Percentiles rank a stretch among this genome's conserved stretches.
Conservation (phyloP, 2,329 filamentous ascomycete species). For the Cladosporium sp. region DNA sequence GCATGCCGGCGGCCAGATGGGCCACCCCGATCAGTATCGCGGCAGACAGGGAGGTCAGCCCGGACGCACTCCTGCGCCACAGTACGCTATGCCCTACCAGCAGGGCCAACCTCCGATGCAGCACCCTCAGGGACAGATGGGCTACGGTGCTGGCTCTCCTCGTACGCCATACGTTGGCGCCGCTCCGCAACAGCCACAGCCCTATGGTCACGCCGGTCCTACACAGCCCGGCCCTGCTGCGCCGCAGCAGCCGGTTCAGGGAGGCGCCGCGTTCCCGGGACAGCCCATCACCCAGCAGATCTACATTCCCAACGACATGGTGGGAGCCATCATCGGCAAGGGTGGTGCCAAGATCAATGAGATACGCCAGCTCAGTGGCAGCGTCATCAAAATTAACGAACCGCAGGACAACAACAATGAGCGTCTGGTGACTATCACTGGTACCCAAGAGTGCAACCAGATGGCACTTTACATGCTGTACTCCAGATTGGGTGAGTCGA, state of each 20-base stretch:
- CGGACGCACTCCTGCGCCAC: conserved; percentile 63
- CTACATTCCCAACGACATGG: conserved; percentile 99
- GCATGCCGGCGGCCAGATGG: conserved; percentile 87
- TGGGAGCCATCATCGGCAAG: conserved; percentile 98
- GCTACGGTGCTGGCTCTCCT: conserved; percentile 69
- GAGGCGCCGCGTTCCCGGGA: conserved; percentile 64
- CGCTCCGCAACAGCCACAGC: conserved; percentile 74
- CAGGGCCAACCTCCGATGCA: conserved; percentile 57
- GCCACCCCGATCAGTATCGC: conserved; percentile 82
- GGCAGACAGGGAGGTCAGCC: conserved; percentile 67
- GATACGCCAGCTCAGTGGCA: conserved; percentile 93
- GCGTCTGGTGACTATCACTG: conserved; percentile 93
- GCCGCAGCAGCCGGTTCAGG: conserved; percentile 69
- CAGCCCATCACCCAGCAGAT: conserved; percentile 96
- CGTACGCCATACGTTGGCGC: conserved; percentile 74
- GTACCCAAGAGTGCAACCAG: conserved; percentile 96
- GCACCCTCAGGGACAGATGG: conserved; percentile 64
- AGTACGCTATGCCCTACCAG: conserved; percentile 65
- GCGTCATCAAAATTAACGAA: conserved; percentile 99
- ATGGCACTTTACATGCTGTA: conserved; percentile 99
- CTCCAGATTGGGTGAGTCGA: conserved; percentile 79
- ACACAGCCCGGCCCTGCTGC: conserved; percentile 61
- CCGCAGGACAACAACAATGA: conserved; percentile 99
- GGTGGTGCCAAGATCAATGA: conserved; percentile 99
- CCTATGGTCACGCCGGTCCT: conserved; percentile 63